Conservation (phyloP, 176 grass and related monocot genomes). For the Puccinellia tenuiflora region DNA sequence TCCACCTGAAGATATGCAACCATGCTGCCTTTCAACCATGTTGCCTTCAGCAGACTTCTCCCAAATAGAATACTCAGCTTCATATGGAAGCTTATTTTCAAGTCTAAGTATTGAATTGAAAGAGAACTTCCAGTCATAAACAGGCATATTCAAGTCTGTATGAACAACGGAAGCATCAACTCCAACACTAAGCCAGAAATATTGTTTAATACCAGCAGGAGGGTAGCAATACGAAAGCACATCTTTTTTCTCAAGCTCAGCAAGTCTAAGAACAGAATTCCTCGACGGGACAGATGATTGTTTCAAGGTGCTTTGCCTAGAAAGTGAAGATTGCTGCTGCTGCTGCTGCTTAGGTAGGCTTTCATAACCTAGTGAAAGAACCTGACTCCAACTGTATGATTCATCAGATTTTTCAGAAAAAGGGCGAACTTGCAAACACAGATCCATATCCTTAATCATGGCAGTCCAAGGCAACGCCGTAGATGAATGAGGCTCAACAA, state of each 20-base stretch:
- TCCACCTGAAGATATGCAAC: constrained; percentile 61
- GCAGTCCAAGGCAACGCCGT: constrained; percentile 73
- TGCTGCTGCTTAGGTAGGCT: constrained; percentile 43
- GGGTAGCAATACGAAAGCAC: constrained; percentile 59
- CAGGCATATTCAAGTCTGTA: constrained; percentile 80
- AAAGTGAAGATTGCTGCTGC: constrained; percentile 62
- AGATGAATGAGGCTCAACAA: constrained; percentile 68
- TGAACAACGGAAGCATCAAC: constrained; percentile 86
- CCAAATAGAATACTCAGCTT: constrained; percentile 95
- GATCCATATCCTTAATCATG: constrained; percentile 60
- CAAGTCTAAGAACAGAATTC: constrained; percentile 65
- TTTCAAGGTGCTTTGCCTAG: constrained; percentile 49
- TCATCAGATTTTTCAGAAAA: constrained; percentile 55
- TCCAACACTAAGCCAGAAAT: constrained; percentile 88
- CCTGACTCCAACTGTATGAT: constrained; percentile 73
- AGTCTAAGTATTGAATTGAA: constrained; percentile 86
- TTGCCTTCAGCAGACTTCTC: constrained; percentile 72
- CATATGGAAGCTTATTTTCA: constrained; percentile 92
- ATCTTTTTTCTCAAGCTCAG: constrained; percentile 92
- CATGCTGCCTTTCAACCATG: constrained; percentile 87
- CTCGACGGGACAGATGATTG: constrained; percentile 35
- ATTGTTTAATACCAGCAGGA: constrained; percentile 41
- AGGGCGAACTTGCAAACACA: constrained; percentile 89
- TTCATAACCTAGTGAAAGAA: constrained; percentile 57
- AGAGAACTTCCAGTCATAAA: constrained; percentile 91